Percentiles rank a stretch among this genome's conserved stretches.
Conservation (phyloP, 148 eudicot species). For the Dysphania ambrosioides region DNA sequence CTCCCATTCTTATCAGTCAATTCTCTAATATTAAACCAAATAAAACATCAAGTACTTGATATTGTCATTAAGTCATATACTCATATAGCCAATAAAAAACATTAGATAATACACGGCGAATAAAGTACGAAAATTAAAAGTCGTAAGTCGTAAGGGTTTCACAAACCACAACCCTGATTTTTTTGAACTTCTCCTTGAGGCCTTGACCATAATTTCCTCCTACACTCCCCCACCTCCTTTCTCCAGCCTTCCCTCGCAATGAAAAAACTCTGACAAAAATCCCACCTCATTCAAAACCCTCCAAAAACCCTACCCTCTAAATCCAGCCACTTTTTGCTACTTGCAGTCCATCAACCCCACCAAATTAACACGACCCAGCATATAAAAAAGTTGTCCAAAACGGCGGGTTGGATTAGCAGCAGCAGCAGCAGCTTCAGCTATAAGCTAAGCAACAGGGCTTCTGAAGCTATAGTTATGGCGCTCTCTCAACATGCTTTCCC, state of each 20-base stretch:
- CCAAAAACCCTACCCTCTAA: constrained; percentile 12
- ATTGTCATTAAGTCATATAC: too few relatives aligned
- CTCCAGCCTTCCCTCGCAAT: not conserved
- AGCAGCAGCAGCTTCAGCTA: constrained; percentile 33
- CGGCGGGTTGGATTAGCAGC: constrained; percentile 45
- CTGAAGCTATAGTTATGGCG: constrained; percentile 42
- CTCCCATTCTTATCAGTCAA: too few relatives aligned
- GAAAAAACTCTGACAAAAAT: not conserved
- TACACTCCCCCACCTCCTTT: not conserved
- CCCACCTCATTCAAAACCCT: not conserved
- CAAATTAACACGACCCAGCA: not conserved
- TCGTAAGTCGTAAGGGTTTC: too few relatives aligned
- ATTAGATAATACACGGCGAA: too few relatives aligned
- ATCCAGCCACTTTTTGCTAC: not conserved
- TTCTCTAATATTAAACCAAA: too few relatives aligned
- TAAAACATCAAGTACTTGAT: too few relatives aligned
- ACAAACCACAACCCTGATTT: too few relatives aligned
- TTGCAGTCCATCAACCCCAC: not conserved
- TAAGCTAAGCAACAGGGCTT: constrained; percentile 44
- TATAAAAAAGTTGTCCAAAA: constrained; percentile 29
- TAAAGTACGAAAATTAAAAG: too few relatives aligned
- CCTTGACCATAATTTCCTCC: not conserved
- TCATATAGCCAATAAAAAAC: too few relatives aligned
- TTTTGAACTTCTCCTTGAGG: too few relatives aligned
- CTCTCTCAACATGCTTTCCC: constrained; percentile 35